A percentile compares a stretch with the other conserved stretches of the same genome.
These are phyloP conservation scores for Lathyrus sativus DNA, from an alignment of 306 rosid species.

Conservation along the genomic window DNA sequence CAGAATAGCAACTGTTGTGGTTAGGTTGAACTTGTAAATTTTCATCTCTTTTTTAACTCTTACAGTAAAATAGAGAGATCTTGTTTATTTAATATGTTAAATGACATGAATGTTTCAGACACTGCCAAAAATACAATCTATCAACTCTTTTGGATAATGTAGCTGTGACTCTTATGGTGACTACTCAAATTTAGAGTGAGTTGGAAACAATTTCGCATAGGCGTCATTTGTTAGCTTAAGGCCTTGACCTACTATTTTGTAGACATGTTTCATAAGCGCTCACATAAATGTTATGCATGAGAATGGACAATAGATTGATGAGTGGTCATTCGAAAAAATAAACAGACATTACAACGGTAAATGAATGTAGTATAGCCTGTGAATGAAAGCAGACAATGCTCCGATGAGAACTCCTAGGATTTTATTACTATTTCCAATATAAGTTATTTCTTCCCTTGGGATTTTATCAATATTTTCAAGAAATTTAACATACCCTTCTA, in stretches of 20 bases:
- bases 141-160: conserved; percentile 37
- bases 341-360: no score
- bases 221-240: conserved; percentile 1
- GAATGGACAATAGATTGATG: not conserved
- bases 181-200: conserved; percentile 12
- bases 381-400: no score
- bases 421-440: no score
- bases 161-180: conserved; percentile 22
- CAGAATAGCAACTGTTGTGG: conserved; percentile 90
- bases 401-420: no score
- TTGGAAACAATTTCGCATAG: conserved; percentile 1
- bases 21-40: conserved; percentile 42
- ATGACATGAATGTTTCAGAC: conserved; percentile 41
- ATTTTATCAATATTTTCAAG: no score
- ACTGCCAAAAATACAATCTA: conserved; percentile 41
- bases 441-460: no score
- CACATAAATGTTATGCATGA: conserved; percentile 5
- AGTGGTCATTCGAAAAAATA: no score
- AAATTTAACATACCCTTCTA: no score
- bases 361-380: no score
- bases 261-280: not conserved
- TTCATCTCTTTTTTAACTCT: conserved; percentile 34
- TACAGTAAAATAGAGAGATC: conserved; percentile 38
- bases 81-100: conserved; percentile 34
- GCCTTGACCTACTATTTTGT: conserved; percentile 19